Conservation (phyloP, 2,329 filamentous ascomycete species). For the Beauveria asiatica region DNA sequence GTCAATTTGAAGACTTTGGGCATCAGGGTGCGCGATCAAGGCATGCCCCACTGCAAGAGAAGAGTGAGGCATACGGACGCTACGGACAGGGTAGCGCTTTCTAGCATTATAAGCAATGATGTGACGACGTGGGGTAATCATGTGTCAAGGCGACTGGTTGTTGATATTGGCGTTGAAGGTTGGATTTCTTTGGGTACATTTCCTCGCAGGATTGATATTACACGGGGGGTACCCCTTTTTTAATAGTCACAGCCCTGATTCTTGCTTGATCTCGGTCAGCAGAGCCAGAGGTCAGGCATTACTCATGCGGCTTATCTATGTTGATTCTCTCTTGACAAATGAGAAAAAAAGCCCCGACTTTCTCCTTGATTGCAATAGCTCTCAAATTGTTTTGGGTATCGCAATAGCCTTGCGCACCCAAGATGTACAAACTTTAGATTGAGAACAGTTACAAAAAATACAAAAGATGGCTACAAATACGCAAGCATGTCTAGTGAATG, state of each 20-base stretch:
- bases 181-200: not conserved
- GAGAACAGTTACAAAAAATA: slow-evolving; percentile 8
- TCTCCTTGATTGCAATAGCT: slow-evolving; percentile 1
- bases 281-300: not conserved
- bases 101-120: not conserved
- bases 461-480: slow-evolving; percentile 10
- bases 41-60: slow-evolving; percentile 22
- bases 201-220: not conserved
- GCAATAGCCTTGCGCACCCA: slow-evolving; percentile 17
- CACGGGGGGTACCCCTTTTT: not conserved
- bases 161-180: not conserved
- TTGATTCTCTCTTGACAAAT: not conserved
- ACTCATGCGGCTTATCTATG: not conserved
- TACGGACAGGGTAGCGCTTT: slow-evolving; percentile 18
- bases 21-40: slow-evolving; percentile 22
- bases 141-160: not conserved
- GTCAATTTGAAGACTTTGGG: slow-evolving; percentile 15
- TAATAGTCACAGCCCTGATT: not conserved
- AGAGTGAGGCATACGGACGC: slow-evolving; percentile 28
- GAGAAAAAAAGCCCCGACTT: not conserved
- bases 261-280: not conserved
- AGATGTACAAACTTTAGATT: slow-evolving; percentile 16
- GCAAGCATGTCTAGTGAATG: not conserved
- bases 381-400: slow-evolving; percentile 2
- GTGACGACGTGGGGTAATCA: not conserved